Percentiles rank a stretch among this genome's conserved stretches.
Evolutionary conservation across 768 basidiomycete species (phyloP).

Genomic region (Lactarius tabidus): DNA sequence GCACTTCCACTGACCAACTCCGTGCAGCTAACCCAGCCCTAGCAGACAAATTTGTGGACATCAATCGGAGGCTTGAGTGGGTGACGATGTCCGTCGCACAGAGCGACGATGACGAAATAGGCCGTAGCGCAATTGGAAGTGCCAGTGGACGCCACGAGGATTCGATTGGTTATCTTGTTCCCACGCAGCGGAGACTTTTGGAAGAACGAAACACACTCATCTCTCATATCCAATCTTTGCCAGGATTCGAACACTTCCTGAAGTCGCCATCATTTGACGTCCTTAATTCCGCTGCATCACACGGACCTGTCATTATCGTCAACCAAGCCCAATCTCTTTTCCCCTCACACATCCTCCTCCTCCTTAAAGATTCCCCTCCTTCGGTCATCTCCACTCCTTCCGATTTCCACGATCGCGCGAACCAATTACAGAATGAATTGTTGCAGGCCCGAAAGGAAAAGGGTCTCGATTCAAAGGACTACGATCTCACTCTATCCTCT

Average conservation of each 20-base stretch:
- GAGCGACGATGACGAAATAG: background rate
- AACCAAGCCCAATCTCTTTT: no score
- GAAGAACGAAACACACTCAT: background rate
- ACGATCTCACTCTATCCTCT: background rate
- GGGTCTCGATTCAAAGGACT: background rate
- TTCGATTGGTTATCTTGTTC: conserved; percentile 33
- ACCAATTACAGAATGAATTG: conserved; percentile 34
- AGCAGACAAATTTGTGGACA: background rate
- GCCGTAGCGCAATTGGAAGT: no score
- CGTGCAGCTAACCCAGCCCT: background rate
- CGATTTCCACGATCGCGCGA: conserved; percentile 58
- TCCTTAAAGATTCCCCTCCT: background rate
- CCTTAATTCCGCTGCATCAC: background rate
- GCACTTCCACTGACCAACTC: background rate
- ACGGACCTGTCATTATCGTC: background rate
- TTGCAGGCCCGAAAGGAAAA: background rate
- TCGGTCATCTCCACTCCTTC: conserved; percentile 51
- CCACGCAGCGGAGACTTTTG: background rate
- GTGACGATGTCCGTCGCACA: background rate
- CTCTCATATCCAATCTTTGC: background rate
- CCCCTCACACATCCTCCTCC: conserved; percentile 21
- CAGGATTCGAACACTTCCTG: background rate
- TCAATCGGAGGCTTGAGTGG: background rate
- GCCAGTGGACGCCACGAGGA: background rate
- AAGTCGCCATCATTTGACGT: background rate